Base-by-base conservation (phyloP, 2,329 filamentous ascomycete genomes). In the Aspergillus spinulosporus region DNA sequence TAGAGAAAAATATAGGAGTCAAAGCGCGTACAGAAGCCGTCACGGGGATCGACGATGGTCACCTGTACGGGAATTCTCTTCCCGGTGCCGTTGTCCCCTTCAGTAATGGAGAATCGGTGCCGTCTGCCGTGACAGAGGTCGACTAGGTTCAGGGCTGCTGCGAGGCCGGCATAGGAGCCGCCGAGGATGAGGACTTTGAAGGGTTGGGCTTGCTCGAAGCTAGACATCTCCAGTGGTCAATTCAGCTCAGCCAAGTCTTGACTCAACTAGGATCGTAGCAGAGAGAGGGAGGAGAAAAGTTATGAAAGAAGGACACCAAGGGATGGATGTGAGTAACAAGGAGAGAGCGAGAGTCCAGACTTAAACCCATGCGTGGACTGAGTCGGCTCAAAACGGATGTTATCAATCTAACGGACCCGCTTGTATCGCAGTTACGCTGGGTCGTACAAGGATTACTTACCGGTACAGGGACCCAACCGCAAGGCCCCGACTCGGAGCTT, bases 31-130 rank as follows among this genome's bases (percentile, higher is more conserved):
- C 88, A 92, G 70, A 85, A 92, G n/a, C 89, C 89, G 76, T 92
- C 89, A n/a, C 88, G 79, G 71, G 92, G 88, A 65, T 92, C 88
- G 26, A 90, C 84, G 26, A 92, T 81, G 21, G 87, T 91, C 49
- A 92, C 85, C 37, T 90, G 82, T 9, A 90, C 72, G 1, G 83
- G 79, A 43, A 87, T 76, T n/a, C 29, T 31, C 49, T 57, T 57
- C 3, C 49, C 50, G 2, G 55, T 47, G 1, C 45, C 55, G 7
- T 53, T 45, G 5, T 53, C 55, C 0, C 21, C 36, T 2, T 47
- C 39, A n/a, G 49, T 51, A 8, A 57, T 52, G 1, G 44, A 52
- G 45, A 53, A 57, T 1, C 55, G 55, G 49, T 44, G 32, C 5
- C 40, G 45, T 2, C 49, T 49, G 8, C 85, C 85, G 55, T 83